Evolutionary conservation across 139 green algal species (phyloP), one percentile per base, ranked within the genome.

Genomic region (Nannochloris sp.): DNA sequence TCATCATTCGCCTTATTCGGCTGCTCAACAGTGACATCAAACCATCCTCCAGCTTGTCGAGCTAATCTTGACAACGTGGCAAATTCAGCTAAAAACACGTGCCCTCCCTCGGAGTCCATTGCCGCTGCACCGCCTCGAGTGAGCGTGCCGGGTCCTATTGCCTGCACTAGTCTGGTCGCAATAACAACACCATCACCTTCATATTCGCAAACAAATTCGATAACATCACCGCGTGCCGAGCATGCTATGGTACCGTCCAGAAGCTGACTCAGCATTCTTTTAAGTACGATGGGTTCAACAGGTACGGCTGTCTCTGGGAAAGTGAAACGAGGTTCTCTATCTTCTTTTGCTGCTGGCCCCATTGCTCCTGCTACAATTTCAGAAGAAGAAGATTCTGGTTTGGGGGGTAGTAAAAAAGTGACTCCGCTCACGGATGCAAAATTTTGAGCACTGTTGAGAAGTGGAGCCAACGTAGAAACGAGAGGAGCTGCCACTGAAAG

Each of bases 261-360:
- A 19, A 67, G 57, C 45, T 74, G 67, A 33, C 67, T 74, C 58
- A 74, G 57, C 57, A 67, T 67, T 42, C 67, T 61, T 32, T 74
- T 74, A 6, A 74, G 57, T 33, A 34, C 47, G 30, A 45, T 48
- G 2, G 58, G 58, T 24, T 48, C 57, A 24, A 74, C 67, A 14
- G 65, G 36, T 59, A 72, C 65, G 33, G 54, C 65, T 27, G 42
- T 19, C 19, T 51, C 42, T 51, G 42, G 58, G 13, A 47, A 64
- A 5, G 65, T 45, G 58, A 72, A 59, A 19, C 33, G 31, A 29
- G 35, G 2, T 10, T 27, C 19, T 35, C 29, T 38, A 55, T 36
- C 19, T 30, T 9, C 10, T 23, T n/a, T 19, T 24, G 64, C 33
- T 25, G 45, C 45, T 27, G 46, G 4, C 6, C 7, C 30, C 3